Conservation (phyloP, 495 filamentous ascomycete genomes). For the Achaetomiella virescens region DNA sequence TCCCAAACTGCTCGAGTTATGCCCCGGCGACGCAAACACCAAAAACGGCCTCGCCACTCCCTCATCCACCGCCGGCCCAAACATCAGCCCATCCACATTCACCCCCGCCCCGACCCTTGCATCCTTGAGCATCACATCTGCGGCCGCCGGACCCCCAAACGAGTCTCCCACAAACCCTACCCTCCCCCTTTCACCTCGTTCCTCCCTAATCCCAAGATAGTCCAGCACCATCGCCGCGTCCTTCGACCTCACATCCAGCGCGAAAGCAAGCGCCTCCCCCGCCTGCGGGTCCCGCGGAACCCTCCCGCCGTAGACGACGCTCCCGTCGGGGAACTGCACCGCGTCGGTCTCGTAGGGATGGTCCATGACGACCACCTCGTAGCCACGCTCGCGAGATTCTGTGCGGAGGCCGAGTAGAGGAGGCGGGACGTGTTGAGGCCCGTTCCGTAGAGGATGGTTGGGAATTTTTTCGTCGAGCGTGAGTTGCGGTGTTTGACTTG, state of each 20-base stretch:
- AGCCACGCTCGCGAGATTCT: constrained; percentile 2
- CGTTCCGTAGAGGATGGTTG: neutral
- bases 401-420: neutral
- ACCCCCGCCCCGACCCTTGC: neutral
- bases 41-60: neutral
- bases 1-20: neutral
- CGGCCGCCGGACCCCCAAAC: neutral
- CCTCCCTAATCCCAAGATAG: neutral
- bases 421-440: constrained; percentile 2
- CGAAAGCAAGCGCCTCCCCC: neutral
- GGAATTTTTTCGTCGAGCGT: neutral
- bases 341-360: constrained; percentile 8
- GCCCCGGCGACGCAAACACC: neutral
- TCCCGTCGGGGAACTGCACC: constrained; percentile 6
- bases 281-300: neutral
- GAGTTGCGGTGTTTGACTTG: neutral
- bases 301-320: neutral
- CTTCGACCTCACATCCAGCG: neutral
- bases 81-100: constrained; percentile 6
- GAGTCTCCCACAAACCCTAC: constrained; percentile 2
- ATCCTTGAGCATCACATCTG: neutral
- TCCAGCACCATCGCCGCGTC: constrained; percentile 1
- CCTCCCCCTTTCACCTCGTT: neutral
- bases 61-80: constrained; percentile 2
- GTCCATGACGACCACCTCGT: constrained; percentile 3